These are phyloP conservation scores for Globisporangium apiculatum DNA, from an alignment of 352 stramenopile genomes.

Conservation along the genomic window DNA sequence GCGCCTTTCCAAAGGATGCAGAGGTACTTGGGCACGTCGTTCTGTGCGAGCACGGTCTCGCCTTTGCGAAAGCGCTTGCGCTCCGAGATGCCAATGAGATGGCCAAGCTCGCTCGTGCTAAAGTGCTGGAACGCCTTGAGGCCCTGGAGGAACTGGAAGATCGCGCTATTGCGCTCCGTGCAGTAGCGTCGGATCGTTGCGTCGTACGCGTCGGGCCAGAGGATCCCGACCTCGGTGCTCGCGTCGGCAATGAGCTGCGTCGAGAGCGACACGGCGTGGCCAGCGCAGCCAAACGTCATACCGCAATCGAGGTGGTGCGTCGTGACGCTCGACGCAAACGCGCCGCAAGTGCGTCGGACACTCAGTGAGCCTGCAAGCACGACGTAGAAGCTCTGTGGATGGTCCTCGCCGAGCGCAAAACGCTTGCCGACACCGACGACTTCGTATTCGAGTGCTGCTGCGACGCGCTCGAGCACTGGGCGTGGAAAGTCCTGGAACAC, in stretches of 20 bases:
- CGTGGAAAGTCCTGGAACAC: constrained; percentile 66
- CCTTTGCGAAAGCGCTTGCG: constrained; percentile 58
- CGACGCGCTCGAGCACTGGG: constrained; percentile 33
- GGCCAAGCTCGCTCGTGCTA: constrained; percentile 51
- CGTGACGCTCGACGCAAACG: constrained; percentile 53
- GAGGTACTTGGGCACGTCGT: constrained; percentile 41
- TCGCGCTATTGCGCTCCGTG: constrained; percentile 50
- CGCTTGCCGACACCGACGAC: constrained; percentile 54
- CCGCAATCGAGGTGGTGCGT: constrained; percentile 57
- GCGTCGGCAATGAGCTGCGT: constrained; percentile 56
- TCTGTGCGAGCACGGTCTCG: constrained; percentile 55
- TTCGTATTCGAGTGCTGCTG: constrained; percentile 53
- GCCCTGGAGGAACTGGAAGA: constrained; percentile 65
- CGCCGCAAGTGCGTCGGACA: constrained; percentile 47
- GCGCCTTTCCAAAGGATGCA: constrained; percentile 61
- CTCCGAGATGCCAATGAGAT: constrained; percentile 71
- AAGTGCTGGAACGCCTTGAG: constrained; percentile 56
- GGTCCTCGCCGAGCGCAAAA: constrained; percentile 45
- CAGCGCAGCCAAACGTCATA: constrained; percentile 50
- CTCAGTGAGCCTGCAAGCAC: constrained; percentile 49
- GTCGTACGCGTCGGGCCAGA: constrained; percentile 53
- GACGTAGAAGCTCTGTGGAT: constrained; percentile 66
- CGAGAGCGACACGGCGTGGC: constrained; percentile 37
- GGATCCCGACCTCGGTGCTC: constrained; percentile 55
- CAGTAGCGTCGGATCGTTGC: constrained; percentile 47